Conservation (phyloP, 75 land plant species). For the Chamaecyparis obtusa region DNA sequence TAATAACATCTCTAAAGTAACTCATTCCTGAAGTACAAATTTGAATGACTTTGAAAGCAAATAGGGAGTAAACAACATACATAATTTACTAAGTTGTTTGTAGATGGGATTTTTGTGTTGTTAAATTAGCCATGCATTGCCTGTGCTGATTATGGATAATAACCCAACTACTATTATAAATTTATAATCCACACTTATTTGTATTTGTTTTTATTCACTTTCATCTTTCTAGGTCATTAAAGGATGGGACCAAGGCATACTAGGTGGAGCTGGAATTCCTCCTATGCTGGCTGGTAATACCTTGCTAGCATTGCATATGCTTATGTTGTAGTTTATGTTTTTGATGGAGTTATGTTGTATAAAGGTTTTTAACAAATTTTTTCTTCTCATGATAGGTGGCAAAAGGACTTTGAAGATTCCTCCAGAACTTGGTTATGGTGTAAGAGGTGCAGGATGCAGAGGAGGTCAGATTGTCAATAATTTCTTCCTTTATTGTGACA, state of each 20-base stretch:
- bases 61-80: no score
- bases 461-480: conserved; percentile 52
- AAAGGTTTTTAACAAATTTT: not conserved
- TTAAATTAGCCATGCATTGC: no score
- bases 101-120: no score
- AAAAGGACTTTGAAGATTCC: conserved; percentile 83
- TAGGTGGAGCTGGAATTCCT: conserved; percentile 85
- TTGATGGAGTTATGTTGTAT: not conserved
- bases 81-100: no score
- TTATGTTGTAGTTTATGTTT: not conserved
- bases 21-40: no score
- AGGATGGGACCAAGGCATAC: conserved; percentile 95
- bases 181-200: not conserved
- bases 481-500: not conserved
- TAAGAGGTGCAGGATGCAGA: conserved; percentile 87
- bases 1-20: no score
- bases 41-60: no score
- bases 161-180: not conserved
- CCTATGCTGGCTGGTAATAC: conserved; percentile 84
- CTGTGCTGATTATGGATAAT: no score
- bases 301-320: not conserved
- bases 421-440: conserved; percentile 79
- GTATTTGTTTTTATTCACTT: not conserved
- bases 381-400: conserved; percentile 52
- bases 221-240: conserved; percentile 65